Evolutionary conservation across 495 filamentous ascomycete genomes (phyloP).

Genomic region (Amorphotheca resinae): DNA sequence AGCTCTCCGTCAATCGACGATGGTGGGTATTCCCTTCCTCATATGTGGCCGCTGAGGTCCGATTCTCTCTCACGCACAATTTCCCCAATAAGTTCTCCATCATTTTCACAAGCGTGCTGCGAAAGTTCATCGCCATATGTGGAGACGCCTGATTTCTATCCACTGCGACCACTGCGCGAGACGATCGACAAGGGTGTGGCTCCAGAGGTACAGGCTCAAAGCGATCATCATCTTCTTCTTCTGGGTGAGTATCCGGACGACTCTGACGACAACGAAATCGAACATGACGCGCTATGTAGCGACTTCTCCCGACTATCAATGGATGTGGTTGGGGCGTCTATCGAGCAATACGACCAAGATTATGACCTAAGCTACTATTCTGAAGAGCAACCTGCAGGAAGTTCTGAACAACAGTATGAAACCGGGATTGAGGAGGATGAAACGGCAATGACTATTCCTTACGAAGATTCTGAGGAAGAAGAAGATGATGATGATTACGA

Average conservation of each 20-base stretch:
- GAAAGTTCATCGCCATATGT: slow-evolving; percentile 40
- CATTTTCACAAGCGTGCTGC: slow-evolving; percentile 16
- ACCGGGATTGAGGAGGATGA: neutral
- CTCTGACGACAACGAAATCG: slow-evolving; percentile 16
- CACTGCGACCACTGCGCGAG: slow-evolving; percentile 24
- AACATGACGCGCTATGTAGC: slow-evolving; percentile 15
- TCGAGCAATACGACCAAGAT: slow-evolving; percentile 9
- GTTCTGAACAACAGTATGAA: neutral
- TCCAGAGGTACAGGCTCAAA: slow-evolving; percentile 6
- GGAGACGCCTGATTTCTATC: slow-evolving; percentile 34
- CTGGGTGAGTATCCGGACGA: slow-evolving; percentile 41
- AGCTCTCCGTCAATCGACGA: slow-evolving; percentile 98
- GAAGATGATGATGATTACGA: slow-evolving; percentile 42
- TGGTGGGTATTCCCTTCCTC: slow-evolving; percentile 58
- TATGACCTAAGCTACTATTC: neutral
- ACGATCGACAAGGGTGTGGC: slow-evolving; percentile 27
- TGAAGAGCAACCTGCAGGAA: slow-evolving; percentile 6
- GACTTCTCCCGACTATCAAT: slow-evolving; percentile 12
- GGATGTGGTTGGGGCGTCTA: slow-evolving; percentile 6
- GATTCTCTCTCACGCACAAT: slow-evolving; percentile 25
- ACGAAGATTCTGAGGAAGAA: slow-evolving; percentile 23
- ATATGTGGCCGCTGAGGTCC: slow-evolving; percentile 24
- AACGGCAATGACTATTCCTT: slow-evolving; percentile 9
- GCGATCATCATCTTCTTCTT: slow-evolving; percentile 47
- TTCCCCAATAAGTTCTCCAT: slow-evolving; percentile 11